Percentiles rank a stretch among this genome's conserved stretches.
These are phyloP conservation scores for Exophiala oligosperma DNA, from an alignment of 2,329 filamentous ascomycete genomes.

Conservation along the genomic window DNA sequence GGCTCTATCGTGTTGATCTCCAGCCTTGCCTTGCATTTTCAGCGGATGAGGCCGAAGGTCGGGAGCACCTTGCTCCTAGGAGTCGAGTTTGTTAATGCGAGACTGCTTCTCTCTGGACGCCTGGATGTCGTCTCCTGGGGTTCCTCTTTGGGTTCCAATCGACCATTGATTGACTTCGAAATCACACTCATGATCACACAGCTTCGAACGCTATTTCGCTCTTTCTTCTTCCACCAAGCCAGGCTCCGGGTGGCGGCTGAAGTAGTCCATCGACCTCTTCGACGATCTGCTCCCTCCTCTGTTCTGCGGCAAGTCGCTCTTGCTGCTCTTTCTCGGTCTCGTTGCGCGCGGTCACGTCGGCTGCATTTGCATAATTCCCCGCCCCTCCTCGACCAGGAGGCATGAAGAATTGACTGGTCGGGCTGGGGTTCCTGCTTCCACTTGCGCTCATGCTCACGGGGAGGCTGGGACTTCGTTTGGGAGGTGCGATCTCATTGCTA, in stretches of 20 bases:
- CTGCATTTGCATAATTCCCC: slow-evolving; percentile 52
- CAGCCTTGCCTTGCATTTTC: too few species aligned
- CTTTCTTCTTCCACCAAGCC: slow-evolving; percentile 22
- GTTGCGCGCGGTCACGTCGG: slow-evolving; percentile 10
- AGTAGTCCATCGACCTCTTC: slow-evolving; percentile 24
- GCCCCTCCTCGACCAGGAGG: slow-evolving; percentile 60
- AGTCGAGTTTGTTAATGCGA: too few species aligned
- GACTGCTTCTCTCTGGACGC: too few species aligned
- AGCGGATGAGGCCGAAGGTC: too few species aligned
- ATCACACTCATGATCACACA: slow-evolving; percentile 1
- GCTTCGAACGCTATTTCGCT: slow-evolving; percentile 14
- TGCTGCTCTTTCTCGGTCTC: slow-evolving; percentile 17
- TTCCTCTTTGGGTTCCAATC: too few species aligned
- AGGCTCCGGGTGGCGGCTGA: slow-evolving; percentile 26
- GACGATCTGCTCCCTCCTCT: slow-evolving; percentile 23
- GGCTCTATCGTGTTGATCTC: too few species aligned
- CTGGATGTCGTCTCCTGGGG: too few species aligned
- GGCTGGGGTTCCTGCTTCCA: slow-evolving; percentile 4
- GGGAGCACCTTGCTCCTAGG: too few species aligned
- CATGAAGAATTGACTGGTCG: slow-evolving; percentile 14
- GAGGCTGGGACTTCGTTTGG: slow-evolving; percentile 20
- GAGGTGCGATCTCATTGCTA: slow-evolving; percentile 7
- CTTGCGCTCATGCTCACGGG: slow-evolving; percentile 10
- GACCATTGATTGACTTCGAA: too few species aligned
- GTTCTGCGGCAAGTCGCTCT: slow-evolving; percentile 21